A percentile compares a stretch with the other conserved stretches of the same genome.
These are phyloP conservation scores for Torulaspora pretoriensis DNA, from an alignment of 1,139 yeast species.

Conservation along the genomic window DNA sequence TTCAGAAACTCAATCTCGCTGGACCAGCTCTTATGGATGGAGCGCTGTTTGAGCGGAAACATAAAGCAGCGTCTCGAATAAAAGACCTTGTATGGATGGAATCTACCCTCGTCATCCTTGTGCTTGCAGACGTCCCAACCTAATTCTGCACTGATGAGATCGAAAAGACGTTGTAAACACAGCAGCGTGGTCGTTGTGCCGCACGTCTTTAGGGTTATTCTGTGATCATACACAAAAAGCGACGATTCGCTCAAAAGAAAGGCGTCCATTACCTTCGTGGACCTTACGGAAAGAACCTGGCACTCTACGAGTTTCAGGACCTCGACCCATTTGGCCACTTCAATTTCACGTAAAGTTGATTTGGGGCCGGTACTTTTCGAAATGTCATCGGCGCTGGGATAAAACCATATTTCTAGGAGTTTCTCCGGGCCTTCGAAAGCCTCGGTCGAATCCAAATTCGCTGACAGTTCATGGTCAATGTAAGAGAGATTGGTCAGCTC, in stretches of 20 bases:
- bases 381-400: slow-evolving; percentile 43
- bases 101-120: slow-evolving; percentile 23
- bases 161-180: slow-evolving; percentile 65
- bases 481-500: slow-evolving; percentile 44
- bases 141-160: slow-evolving; percentile 43
- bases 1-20: slow-evolving; percentile 72
- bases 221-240: slow-evolving; percentile 82
- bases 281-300: slow-evolving; percentile 77
- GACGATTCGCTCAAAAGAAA: slow-evolving; percentile 87
- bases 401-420: slow-evolving; percentile 85
- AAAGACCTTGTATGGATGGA: slow-evolving; percentile 60
- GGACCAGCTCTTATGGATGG: slow-evolving; percentile 81
- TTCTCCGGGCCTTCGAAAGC: slow-evolving; percentile 99
- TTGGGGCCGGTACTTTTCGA: slow-evolving; percentile 33
- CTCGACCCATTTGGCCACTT: slow-evolving; percentile 63
- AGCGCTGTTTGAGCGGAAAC: slow-evolving; percentile 83
- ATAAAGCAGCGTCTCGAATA: slow-evolving; percentile 88
- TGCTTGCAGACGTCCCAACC: slow-evolving; percentile 36
- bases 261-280: slow-evolving; percentile 67
- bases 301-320: slow-evolving; percentile 81
- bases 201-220: slow-evolving; percentile 84
- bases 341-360: slow-evolving; percentile 60
- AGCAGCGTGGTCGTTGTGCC: slow-evolving; percentile 91
- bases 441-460: slow-evolving; percentile 74
- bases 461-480: slow-evolving; percentile 75